A percentile compares a stretch with the other conserved stretches of the same genome.
These are phyloP conservation scores for Ogataea ramenticola DNA, from an alignment of 805 yeast species.

Conservation along the genomic window DNA sequence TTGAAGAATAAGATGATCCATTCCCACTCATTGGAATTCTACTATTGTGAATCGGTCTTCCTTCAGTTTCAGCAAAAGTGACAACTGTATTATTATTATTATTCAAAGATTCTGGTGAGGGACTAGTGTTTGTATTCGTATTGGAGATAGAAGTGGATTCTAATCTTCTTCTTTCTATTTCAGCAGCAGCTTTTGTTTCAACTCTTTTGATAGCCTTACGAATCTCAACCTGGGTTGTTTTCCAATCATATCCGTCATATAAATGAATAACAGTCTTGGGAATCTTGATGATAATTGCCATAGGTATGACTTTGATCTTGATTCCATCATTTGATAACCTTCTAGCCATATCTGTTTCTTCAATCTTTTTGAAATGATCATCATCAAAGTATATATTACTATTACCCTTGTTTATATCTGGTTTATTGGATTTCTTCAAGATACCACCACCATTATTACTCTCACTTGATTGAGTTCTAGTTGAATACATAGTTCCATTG, in stretches of 20 bases:
- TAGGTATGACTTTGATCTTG: constrained; percentile 16
- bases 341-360: neutral
- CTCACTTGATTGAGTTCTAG: neutral
- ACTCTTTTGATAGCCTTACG: constrained; percentile 56
- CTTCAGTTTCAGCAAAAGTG: constrained; percentile 17
- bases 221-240: constrained; percentile 62
- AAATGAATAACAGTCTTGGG: constrained; percentile 40
- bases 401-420: neutral
- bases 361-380: constrained; percentile 12
- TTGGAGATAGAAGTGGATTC: neutral
- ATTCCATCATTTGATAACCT: neutral
- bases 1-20: neutral
- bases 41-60: neutral
- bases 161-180: constrained; percentile 1
- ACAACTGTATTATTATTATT: neutral
- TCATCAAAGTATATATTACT: constrained; percentile 13
- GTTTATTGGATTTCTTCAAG: neutral
- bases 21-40: constrained; percentile 1
- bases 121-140: neutral
- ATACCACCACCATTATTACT: neutral
- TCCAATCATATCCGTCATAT: constrained; percentile 93
- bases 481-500: too few species aligned
- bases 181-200: constrained; percentile 40
- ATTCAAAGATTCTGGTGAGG: neutral
- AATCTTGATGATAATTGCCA: constrained; percentile 26